These are phyloP conservation scores for Annulohypoxylon truncatum DNA, from an alignment of 2,329 filamentous ascomycete species.

Conservation along the genomic window DNA sequence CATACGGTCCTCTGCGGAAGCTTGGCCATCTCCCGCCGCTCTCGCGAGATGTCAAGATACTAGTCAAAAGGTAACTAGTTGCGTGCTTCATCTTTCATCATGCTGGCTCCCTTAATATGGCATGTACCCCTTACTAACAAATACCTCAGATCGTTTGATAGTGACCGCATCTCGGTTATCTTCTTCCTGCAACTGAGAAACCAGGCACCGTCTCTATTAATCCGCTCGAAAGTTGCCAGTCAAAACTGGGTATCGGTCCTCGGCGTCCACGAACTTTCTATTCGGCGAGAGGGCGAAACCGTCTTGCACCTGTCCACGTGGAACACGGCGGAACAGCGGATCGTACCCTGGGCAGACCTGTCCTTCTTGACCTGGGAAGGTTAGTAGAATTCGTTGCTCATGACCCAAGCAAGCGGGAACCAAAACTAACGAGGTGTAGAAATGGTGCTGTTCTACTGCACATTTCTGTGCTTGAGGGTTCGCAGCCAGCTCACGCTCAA, in stretches of 20 bases:
- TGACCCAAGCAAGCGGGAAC: not conserved
- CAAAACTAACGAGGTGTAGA: slow-evolving; percentile 54
- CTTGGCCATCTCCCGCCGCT: slow-evolving; percentile 58
- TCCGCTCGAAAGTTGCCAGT: slow-evolving; percentile 57
- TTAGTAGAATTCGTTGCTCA: slow-evolving; percentile 51
- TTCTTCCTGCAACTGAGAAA: slow-evolving; percentile 61
- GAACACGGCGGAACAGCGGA: slow-evolving; percentile 56
- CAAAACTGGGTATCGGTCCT: slow-evolving; percentile 60
- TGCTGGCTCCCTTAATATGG: not conserved
- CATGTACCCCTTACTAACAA: slow-evolving; percentile 9
- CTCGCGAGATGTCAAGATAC: slow-evolving; percentile 60
- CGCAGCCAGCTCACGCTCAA: slow-evolving; percentile 59
- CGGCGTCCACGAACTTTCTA: slow-evolving; percentile 66
- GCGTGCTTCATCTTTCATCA: not conserved
- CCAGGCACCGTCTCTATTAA: slow-evolving; percentile 59
- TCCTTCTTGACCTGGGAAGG: slow-evolving; percentile 72
- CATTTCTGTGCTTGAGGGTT: slow-evolving; percentile 68
- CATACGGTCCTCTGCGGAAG: slow-evolving; percentile 48
- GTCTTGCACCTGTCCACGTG: slow-evolving; percentile 63
- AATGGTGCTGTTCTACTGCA: slow-evolving; percentile 69
- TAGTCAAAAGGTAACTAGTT: slow-evolving; percentile 64
- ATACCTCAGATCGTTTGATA: slow-evolving; percentile 60
- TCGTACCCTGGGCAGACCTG: slow-evolving; percentile 66
- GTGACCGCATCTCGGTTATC: slow-evolving; percentile 65
- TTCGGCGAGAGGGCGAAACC: slow-evolving; percentile 61